Conservation (phyloP, 192 early-diverging fungal genomes). For the Obelidium mucronatum region DNA sequence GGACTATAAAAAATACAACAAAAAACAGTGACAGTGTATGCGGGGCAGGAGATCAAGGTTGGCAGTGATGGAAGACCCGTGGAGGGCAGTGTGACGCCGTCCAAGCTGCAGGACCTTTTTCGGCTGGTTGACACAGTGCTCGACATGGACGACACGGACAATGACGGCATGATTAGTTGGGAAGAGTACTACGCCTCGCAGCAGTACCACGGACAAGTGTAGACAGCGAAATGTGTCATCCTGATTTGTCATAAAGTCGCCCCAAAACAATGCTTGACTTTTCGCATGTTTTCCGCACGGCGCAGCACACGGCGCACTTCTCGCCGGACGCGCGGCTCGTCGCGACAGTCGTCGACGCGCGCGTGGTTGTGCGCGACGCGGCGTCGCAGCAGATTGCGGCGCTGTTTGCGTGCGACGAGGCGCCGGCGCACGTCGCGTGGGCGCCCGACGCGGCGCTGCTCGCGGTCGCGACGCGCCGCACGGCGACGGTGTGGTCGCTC, state of each 20-base stretch:
- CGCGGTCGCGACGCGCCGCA: constrained; percentile 48
- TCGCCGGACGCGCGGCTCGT: constrained; percentile 57
- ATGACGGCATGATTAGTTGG: constrained; percentile 67
- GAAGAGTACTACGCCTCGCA: constrained; percentile 51
- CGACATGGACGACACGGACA: constrained; percentile 76
- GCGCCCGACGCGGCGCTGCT: no score
- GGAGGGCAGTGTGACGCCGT: neutral
- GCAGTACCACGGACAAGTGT: neutral
- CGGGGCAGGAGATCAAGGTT: constrained; percentile 20
- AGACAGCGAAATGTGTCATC: no score
- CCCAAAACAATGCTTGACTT: no score
- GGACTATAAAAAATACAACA: neutral
- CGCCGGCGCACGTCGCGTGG: no score
- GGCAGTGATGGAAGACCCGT: constrained; percentile 13
- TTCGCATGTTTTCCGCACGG: constrained; percentile 15
- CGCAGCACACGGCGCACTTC: neutral
- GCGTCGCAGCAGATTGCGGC: constrained; percentile 67
- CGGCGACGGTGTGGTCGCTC: constrained; percentile 73
- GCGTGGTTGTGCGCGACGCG: constrained; percentile 75
- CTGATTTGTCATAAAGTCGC: no score
- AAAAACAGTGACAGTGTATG: constrained; percentile 20
- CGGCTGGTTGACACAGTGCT: constrained; percentile 78
- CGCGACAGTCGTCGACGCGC: constrained; percentile 70
- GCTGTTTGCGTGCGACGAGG: no score
- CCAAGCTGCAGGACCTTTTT: constrained; percentile 52